Evolutionary conservation across 1,139 yeast species (phyloP).

Genomic region (Hemisphaericaspora lyxosophila): DNA sequence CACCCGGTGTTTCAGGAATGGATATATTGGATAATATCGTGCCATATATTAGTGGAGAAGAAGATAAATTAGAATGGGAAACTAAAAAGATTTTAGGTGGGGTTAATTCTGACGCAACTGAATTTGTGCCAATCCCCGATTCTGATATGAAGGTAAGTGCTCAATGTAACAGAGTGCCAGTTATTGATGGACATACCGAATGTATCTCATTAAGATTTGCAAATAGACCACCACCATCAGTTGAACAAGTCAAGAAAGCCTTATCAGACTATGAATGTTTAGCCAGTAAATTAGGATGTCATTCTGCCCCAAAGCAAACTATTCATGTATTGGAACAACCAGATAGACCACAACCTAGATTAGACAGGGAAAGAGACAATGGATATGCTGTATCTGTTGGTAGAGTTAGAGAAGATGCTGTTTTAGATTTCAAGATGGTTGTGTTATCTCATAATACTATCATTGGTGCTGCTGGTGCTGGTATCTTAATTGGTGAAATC

Average conservation of each 20-base stretch:
- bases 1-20: slow-evolving; percentile 97
- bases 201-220: slow-evolving; percentile 86
- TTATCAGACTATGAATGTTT: slow-evolving; percentile 80
- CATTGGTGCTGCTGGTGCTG: slow-evolving; percentile 99
- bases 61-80: slow-evolving; percentile 98
- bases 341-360: slow-evolving; percentile 97
- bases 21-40: slow-evolving; percentile 92
- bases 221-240: slow-evolving; percentile 78
- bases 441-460: slow-evolving; percentile 94
- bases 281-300: slow-evolving; percentile 73
- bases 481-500: slow-evolving; percentile 91
- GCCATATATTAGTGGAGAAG: slow-evolving; percentile 95
- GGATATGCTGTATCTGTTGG: slow-evolving; percentile 98
- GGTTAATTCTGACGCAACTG: slow-evolving; percentile 52
- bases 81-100: slow-evolving; percentile 88
- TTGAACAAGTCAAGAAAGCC: slow-evolving; percentile 72
- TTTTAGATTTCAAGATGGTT: slow-evolving; percentile 92
- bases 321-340: slow-evolving; percentile 87
- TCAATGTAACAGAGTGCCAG: slow-evolving; percentile 96
- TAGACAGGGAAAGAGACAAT: slow-evolving; percentile 91
- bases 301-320: slow-evolving; percentile 89
- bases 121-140: slow-evolving; percentile 61
- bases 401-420: slow-evolving; percentile 88
- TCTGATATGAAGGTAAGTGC: slow-evolving; percentile 86
- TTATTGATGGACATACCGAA: slow-evolving; percentile 96